These are phyloP conservation scores for Begonia masoniana DNA, from an alignment of 306 rosid species.

Conservation along the genomic window DNA sequence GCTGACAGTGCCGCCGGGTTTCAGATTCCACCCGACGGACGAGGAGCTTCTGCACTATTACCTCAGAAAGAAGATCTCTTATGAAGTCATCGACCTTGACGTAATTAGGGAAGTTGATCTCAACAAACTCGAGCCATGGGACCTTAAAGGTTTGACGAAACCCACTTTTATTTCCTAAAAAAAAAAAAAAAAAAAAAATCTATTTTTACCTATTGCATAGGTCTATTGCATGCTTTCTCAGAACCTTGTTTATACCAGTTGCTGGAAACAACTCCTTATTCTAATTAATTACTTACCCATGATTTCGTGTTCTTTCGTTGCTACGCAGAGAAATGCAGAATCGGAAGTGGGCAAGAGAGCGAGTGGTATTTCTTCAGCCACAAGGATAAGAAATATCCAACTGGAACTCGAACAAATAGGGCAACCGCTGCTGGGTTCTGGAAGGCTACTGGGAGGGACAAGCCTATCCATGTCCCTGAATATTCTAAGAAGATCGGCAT, in stretches of 20 bases:
- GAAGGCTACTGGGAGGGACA: conserved; percentile 99
- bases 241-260: too few species aligned
- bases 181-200: too few species aligned
- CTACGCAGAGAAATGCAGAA: conserved; percentile 66
- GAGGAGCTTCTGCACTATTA: conserved; percentile 98
- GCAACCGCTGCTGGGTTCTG: conserved; percentile 95
- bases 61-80: conserved; percentile 84
- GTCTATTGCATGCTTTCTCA: not conserved
- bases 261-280: too few species aligned
- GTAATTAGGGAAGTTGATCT: conserved; percentile 90
- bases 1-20: conserved; percentile 87
- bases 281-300: too few species aligned
- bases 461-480: conserved; percentile 53
- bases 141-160: conserved; percentile 61
- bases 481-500: conserved; percentile 72
- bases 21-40: conserved; percentile 90
- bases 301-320: too few species aligned
- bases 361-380: conserved; percentile 99
- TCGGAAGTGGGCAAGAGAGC: conserved; percentile 89
- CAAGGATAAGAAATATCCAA: conserved; percentile 94
- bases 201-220: too few species aligned
- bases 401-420: conserved; percentile 87
- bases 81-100: conserved; percentile 89
- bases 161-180: too few species aligned
- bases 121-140: conserved; percentile 98